Evolutionary conservation across 257 asterid genomes (phyloP).

Genomic region (Salvia miltiorrhiza): DNA sequence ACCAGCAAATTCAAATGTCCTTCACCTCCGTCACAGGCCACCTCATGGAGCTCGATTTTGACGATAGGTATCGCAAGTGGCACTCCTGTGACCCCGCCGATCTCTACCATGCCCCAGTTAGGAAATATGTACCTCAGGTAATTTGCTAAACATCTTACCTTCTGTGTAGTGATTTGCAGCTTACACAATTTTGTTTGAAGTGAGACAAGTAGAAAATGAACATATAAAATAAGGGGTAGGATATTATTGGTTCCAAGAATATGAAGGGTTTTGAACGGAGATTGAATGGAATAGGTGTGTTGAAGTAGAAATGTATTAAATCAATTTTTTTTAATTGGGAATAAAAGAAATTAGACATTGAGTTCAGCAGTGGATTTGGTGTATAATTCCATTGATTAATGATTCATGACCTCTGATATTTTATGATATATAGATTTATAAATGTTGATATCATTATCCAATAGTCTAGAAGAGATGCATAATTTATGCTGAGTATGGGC

Average conservation of each 20-base stretch:
- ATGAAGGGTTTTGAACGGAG: not conserved
- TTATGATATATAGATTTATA: not conserved
- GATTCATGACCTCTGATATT: not conserved
- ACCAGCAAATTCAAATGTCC: conserved; percentile 69
- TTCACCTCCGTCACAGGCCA: conserved; percentile 97
- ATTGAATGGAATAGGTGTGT: not conserved
- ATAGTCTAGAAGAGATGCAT: not conserved
- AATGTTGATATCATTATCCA: not conserved
- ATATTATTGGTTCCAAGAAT: not conserved
- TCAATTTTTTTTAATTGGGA: not conserved
- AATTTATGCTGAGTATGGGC: not conserved
- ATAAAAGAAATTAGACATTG: not conserved
- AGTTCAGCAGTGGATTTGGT: not conserved
- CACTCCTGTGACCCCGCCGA: conserved; percentile 92
- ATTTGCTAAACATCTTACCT: not conserved
- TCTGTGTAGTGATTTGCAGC: not conserved
- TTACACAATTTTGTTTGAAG: not conserved
- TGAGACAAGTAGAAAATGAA: not conserved
- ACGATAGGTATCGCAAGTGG: conserved; percentile 84
- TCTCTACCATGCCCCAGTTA: conserved; percentile 80
- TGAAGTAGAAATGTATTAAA: not conserved
- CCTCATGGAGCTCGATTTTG: conserved; percentile 95
- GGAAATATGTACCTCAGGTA: conserved; percentile 84
- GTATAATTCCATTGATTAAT: not conserved
- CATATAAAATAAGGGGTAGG: no score